Base-by-base conservation (phyloP, 345 rosid species). In the Lepidium africanum region DNA sequence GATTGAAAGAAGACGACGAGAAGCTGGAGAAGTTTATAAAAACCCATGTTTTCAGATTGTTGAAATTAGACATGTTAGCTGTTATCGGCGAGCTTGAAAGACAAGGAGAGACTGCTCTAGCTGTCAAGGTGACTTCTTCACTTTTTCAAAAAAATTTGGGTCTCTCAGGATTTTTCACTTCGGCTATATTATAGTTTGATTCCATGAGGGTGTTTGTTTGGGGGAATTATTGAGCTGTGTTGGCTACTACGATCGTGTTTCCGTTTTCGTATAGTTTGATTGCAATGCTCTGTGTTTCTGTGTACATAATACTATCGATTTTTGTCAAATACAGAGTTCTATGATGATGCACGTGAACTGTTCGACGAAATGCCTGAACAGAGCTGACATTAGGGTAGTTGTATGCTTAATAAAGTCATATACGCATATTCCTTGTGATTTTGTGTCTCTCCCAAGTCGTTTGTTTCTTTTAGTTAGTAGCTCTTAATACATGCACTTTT, bases 71-170 rank as follows among this genome's bases (percentile, higher is more conserved):
- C 36, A 75, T 88, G 86, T 59, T 90, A 70, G 87, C 97, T 74
- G 96, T 83, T 52, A 81, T 93, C 9, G 69, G 76, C 55, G 97
- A 93, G 81, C 92, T 93, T 72, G 89, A 90, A 81, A 83, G 98
- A 60, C 98, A 90, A 32, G 87, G 83, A 56, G 97, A 90, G 77
- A 88, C 88, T 69, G 48, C 68, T 16, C 63, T 93, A 47, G 91
- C 96, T 50, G 64, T 73, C 36, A 90, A 87, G 94, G 96, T 92
- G 43, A 45, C 41, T 19, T 14, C 39, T 40, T 3, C 17, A 46
- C 40, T 8, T 45, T 33, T 37, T 15, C 33, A 25, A 25, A n/a
- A n/a, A n/a, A 5, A 11, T 11, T 36, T 58, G 13, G 12, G 62
- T 57, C 39, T 70, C 41, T 47, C 2, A 27, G 4, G 19, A 3